phyloP scores from a whole-genome alignment of 2,329 filamentous ascomycete species.

The Penicillium sp. region DNA sequence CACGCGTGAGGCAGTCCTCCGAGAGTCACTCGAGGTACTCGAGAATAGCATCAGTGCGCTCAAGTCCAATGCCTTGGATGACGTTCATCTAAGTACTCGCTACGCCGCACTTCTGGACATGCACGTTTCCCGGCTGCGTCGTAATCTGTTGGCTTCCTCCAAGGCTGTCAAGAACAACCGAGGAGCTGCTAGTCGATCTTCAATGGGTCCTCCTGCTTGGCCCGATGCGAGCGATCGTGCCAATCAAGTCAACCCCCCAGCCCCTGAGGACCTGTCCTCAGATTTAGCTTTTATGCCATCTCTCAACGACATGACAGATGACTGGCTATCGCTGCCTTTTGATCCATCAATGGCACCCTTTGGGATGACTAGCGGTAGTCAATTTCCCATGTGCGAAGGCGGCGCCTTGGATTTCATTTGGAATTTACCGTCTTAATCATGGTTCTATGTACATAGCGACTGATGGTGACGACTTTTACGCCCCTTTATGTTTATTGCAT shows the following conservation, averaged over 20 bases:
- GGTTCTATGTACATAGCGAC: background rate
- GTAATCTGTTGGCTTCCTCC: conserved; percentile 38
- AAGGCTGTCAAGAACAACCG: conserved; percentile 28
- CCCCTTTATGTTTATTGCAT: no score
- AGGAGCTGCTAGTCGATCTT: conserved; percentile 27
- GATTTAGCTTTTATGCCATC: conserved; percentile 31
- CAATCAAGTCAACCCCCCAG: conserved; percentile 18
- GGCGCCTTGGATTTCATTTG: conserved; percentile 45
- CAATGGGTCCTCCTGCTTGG: conserved; percentile 31
- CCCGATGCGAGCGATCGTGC: conserved; percentile 23
- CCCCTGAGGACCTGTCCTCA: conserved; percentile 27
- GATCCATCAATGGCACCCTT: conserved; percentile 48
- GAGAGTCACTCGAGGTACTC: conserved; percentile 50
- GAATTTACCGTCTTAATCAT: conserved; percentile 41
- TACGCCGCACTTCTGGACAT: conserved; percentile 53
- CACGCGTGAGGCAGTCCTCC: conserved; percentile 50
- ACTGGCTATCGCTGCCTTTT: conserved; percentile 46
- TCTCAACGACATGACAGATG: conserved; percentile 36
- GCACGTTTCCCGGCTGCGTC: conserved; percentile 44
- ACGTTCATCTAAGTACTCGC: conserved; percentile 53
- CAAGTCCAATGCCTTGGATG: conserved; percentile 51
- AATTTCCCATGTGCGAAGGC: conserved; percentile 43
- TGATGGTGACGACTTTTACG: background rate
- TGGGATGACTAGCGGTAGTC: conserved; percentile 37
- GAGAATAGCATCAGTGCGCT: conserved; percentile 51